Base-by-base conservation (phyloP, 2,329 filamentous ascomycete genomes). In the Apiospora hydei region DNA sequence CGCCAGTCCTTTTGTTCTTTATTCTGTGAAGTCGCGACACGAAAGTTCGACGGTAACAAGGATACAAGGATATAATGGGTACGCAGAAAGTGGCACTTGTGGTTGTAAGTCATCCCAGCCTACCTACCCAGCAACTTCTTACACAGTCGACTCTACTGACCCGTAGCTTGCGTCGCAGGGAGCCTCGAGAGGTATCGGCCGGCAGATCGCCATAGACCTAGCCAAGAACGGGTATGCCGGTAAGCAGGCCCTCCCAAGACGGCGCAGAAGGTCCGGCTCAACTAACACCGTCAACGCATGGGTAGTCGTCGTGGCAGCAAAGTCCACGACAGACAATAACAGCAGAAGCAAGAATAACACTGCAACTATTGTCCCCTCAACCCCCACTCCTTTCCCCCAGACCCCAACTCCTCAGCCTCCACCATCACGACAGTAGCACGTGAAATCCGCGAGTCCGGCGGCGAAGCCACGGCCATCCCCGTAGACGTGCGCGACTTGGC, bases 361-460 rank as follows among this genome's bases (percentile, higher is more conserved):
- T 38, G 7, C 5, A 38, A 6, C 7, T 18, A 14, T 41, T 11
- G 38, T 38, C 41, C 46, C 64, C 4, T 85, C 34, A 38, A 38
- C 5, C 34, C 34, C 24, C 78, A 78, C 0, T 88, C 91, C 0
- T 94, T 94, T 78, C 92, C 93, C 2, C 93, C 94, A 2, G 87
- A 94, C 77, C 93, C 93, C 18, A 95, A 96, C 82, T 95, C 93
- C 2, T 81, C 85, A 0, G 81, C 88, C 69, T 95, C 93, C 21
- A 96, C 94, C 38, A 94, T 96, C 83, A 93, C 87, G 81, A 96
- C 94, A 1, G 94, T 96, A 51, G 89, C 88, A 73, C 89, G 90
- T 61, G 94, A 97, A 80, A 96, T 96, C 76, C 83, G 79, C 24
- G 86, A 90, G 72, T 84, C 88, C 0, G 91, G 92, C 51, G 91